Conservation (phyloP, 2,329 filamentous ascomycete species). For the Alternaria hordeiaustralica region DNA sequence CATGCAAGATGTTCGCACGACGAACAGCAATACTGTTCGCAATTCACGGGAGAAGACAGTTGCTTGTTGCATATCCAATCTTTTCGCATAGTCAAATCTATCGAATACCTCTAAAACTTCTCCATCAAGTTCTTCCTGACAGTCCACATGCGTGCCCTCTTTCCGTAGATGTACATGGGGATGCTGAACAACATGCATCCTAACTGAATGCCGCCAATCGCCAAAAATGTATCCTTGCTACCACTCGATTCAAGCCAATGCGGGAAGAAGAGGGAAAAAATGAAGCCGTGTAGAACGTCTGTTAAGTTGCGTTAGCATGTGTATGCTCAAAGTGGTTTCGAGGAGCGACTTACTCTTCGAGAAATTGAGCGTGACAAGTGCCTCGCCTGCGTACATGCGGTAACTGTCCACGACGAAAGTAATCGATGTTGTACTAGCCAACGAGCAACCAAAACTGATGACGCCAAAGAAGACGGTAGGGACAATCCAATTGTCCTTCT, state of each 20-base stretch:
- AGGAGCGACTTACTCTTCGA: constrained; percentile 70
- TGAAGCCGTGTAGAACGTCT: constrained; percentile 84
- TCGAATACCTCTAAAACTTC: constrained; percentile 59
- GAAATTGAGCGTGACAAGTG: constrained; percentile 92
- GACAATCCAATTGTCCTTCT: constrained; percentile 82
- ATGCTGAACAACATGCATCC: constrained; percentile 75
- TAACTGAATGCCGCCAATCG: constrained; percentile 85
- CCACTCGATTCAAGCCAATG: constrained; percentile 79
- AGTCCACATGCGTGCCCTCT: constrained; percentile 93
- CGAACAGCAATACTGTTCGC: not conserved
- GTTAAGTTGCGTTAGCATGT: constrained; percentile 9
- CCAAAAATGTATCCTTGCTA: constrained; percentile 78
- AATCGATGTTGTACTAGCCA: constrained; percentile 89
- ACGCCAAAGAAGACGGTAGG: constrained; percentile 93
- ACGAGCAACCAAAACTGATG: constrained; percentile 87
- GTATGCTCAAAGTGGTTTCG: not conserved
- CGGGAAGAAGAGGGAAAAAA: constrained; percentile 78
- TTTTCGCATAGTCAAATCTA: not conserved
- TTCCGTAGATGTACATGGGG: constrained; percentile 94
- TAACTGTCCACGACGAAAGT: constrained; percentile 96
- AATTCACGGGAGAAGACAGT: not conserved
- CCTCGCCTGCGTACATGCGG: constrained; percentile 90
- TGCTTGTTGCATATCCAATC: not conserved
- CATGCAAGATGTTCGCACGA: not conserved
- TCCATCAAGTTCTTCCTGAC: constrained; percentile 86